Conservation (phyloP, 163 green algal species). For the Trebouxia gelatinosa region DNA sequence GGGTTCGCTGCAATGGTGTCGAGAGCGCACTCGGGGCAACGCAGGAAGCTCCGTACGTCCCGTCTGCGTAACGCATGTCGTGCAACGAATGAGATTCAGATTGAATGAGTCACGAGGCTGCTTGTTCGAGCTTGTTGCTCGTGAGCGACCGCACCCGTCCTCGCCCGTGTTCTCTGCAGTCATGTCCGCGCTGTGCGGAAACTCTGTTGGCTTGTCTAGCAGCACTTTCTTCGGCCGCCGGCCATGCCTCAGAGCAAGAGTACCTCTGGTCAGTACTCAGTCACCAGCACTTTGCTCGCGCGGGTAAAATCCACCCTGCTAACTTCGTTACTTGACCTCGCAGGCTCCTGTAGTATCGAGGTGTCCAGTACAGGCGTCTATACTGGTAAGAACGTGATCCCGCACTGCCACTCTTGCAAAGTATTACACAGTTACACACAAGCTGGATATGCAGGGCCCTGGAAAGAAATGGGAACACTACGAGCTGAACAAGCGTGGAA, state of each 20-base stretch:
- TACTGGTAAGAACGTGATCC: background rate
- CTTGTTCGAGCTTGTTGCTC: too few species aligned
- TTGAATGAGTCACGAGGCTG: too few species aligned
- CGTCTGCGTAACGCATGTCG: too few species aligned
- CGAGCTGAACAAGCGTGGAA: constrained; percentile 77
- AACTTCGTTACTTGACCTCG: background rate
- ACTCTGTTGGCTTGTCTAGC: background rate
- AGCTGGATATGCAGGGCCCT: constrained; percentile 52
- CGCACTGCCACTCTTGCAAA: too few species aligned
- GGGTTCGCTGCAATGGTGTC: too few species aligned
- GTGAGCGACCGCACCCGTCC: too few species aligned
- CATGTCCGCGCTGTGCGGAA: too few species aligned
- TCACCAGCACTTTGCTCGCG: background rate
- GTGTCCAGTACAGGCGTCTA: background rate
- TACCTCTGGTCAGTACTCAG: background rate
- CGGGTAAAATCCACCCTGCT: background rate
- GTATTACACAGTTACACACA: background rate
- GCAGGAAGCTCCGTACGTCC: too few species aligned
- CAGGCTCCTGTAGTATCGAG: background rate
- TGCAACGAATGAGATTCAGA: too few species aligned
- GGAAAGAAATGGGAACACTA: constrained; percentile 91
- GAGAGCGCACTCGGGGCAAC: too few species aligned
- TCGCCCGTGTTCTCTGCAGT: too few species aligned
- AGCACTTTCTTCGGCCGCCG: constrained; percentile 13
- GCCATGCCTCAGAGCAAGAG: background rate